These are phyloP conservation scores for Colletotrichum endophyticum DNA, from an alignment of 2,329 filamentous ascomycete species.

Conservation along the genomic window DNA sequence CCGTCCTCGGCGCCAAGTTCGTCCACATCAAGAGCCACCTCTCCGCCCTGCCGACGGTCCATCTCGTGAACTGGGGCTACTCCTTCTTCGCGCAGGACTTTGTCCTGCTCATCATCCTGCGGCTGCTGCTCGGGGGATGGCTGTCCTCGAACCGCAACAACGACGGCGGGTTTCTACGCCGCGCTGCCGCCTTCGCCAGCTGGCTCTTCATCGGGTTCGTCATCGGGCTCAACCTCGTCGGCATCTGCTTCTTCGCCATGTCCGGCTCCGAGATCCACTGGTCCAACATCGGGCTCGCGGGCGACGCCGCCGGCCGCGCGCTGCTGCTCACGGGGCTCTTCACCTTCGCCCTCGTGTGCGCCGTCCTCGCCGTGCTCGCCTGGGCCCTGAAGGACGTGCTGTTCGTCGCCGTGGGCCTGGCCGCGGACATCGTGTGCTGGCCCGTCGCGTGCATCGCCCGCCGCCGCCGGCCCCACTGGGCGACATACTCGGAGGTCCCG, in stretches of 20 bases:
- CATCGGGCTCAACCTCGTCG: conserved; percentile 16
- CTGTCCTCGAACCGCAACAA: background rate
- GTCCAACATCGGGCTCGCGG: conserved; percentile 34
- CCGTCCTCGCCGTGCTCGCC: conserved; percentile 17
- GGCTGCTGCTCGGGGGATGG: conserved; percentile 33
- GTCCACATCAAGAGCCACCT: conserved; percentile 36
- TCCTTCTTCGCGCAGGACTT: conserved; percentile 41
- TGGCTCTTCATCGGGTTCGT: conserved; percentile 21
- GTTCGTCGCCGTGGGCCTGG: conserved; percentile 23
- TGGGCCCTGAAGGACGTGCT: conserved; percentile 30
- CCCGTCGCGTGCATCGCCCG: conserved; percentile 19
- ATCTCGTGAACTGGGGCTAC: conserved; percentile 33
- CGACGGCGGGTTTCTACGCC: conserved; percentile 11
- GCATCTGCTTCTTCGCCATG: conserved; percentile 32
- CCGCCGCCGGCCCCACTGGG: background rate
- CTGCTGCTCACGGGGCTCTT: conserved; percentile 35
- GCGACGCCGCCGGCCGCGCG: conserved; percentile 32
- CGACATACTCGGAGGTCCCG: conserved; percentile 25
- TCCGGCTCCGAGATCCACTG: conserved; percentile 39
- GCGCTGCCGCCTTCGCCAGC: background rate
- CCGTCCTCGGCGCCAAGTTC: conserved; percentile 33
- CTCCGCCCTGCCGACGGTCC: conserved; percentile 30
- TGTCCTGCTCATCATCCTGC: conserved; percentile 32
- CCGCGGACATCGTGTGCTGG: conserved; percentile 30
- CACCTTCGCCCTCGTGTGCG: conserved; percentile 25